Conservation (phyloP, 495 filamentous ascomycete genomes). For the Cladorrhinum samala region DNA sequence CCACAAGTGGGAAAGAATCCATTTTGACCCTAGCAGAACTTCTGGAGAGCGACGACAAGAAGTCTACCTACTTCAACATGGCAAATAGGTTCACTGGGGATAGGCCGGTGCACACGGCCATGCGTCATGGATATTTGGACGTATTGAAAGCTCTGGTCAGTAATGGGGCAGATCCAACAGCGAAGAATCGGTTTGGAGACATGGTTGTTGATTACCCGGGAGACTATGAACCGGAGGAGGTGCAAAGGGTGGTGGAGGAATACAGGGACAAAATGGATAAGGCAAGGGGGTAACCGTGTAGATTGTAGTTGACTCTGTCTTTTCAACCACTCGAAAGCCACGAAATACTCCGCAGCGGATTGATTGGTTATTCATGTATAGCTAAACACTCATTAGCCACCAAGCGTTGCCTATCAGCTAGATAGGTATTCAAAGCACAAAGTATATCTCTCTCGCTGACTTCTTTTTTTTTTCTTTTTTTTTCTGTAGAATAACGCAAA, state of each 20-base stretch:
- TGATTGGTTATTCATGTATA: no score
- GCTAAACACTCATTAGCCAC: no score
- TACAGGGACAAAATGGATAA: slow-evolving; percentile 3
- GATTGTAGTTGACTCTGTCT: background rate
- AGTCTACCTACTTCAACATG: slow-evolving; percentile 23
- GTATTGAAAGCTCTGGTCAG: slow-evolving; percentile 18
- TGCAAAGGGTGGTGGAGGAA: slow-evolving; percentile 17
- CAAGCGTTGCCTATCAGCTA: no score
- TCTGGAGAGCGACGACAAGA: slow-evolving; percentile 13
- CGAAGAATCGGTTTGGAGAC: slow-evolving; percentile 28
- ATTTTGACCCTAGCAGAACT: slow-evolving; percentile 22
- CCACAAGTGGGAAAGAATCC: slow-evolving; percentile 11
- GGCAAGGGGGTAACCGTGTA: background rate
- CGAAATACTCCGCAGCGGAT: background rate
- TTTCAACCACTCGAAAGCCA: background rate
- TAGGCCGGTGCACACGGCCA: slow-evolving; percentile 25
- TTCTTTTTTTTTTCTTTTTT: no score
- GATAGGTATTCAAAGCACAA: no score
- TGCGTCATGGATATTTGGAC: slow-evolving; percentile 23
- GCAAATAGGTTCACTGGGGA: slow-evolving; percentile 26
- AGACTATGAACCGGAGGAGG: slow-evolving; percentile 23
- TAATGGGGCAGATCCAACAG: slow-evolving; percentile 25
- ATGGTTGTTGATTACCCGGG: slow-evolving; percentile 21
- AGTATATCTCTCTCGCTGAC: no score
- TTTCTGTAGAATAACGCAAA: no score